These are phyloP conservation scores for Huntiella moniliformis DNA, from an alignment of 2,329 filamentous ascomycete species.

Conservation along the genomic window DNA sequence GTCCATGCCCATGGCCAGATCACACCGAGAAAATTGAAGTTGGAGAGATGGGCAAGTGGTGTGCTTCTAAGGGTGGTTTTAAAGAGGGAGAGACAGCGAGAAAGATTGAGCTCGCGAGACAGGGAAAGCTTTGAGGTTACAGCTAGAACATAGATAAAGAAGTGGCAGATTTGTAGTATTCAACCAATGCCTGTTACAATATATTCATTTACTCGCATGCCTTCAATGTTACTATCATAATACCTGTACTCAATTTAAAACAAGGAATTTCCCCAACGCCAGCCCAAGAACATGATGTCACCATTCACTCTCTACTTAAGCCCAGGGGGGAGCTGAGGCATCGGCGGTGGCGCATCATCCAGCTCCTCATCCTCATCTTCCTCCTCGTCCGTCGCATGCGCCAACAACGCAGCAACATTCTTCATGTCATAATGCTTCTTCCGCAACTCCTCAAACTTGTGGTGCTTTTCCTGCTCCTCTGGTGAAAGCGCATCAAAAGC, in stretches of 20 bases:
- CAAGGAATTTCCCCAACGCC: constrained; percentile 4
- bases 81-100: constrained; percentile 49
- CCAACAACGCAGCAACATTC: constrained; percentile 73
- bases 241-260: too few relatives aligned
- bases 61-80: constrained; percentile 58
- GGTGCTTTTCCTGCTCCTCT: constrained; percentile 81
- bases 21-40: constrained; percentile 64
- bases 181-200: neutral
- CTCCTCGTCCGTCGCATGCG: constrained; percentile 49
- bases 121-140: constrained; percentile 44
- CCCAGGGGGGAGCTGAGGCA: constrained; percentile 24
- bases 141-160: too few relatives aligned
- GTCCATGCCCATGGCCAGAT: constrained; percentile 67
- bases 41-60: constrained; percentile 53
- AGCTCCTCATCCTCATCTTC: constrained; percentile 44
- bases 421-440: constrained; percentile 99
- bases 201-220: neutral
- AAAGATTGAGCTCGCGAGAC: constrained; percentile 64
- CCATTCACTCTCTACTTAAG: neutral
- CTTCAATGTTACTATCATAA: too few relatives aligned
- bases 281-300: neutral
- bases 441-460: constrained; percentile 72
- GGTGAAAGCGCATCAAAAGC: constrained; percentile 33
- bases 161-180: too few relatives aligned
- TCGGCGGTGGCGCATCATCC: constrained; percentile 23